Conservation (phyloP, 2,329 filamentous ascomycete species). For the Colletotrichum viniferum region DNA sequence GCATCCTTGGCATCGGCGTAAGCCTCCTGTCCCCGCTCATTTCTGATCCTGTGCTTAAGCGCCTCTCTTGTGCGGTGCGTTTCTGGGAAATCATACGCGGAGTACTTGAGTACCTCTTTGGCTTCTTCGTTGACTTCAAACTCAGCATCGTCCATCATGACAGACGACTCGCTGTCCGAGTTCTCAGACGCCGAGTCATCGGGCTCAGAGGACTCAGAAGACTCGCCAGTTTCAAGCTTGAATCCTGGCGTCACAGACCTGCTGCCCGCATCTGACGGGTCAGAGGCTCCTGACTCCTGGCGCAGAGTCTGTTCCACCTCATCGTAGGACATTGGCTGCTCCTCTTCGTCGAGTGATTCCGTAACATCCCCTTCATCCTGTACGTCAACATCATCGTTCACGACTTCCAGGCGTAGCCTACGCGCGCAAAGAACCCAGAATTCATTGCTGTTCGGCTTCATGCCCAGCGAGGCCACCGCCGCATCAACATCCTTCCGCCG, state of each 20-base stretch:
- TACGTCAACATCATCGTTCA: conserved; percentile 32
- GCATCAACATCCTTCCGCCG: conserved; percentile 51
- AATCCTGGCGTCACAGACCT: background rate
- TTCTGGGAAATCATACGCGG: conserved; percentile 43
- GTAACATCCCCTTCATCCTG: background rate
- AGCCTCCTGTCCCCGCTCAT: conserved; percentile 46
- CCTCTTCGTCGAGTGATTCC: conserved; percentile 14
- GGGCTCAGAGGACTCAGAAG: background rate
- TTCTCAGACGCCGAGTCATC: background rate
- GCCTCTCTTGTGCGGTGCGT: conserved; percentile 38
- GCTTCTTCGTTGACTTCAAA: conserved; percentile 41
- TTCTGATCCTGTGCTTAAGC: conserved; percentile 41
- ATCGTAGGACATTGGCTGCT: conserved; percentile 42
- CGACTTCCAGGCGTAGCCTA: conserved; percentile 53
- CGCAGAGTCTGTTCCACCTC: conserved; percentile 47
- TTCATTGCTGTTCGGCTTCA: conserved; percentile 38
- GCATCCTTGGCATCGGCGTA: conserved; percentile 48
- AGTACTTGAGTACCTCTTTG: conserved; percentile 46
- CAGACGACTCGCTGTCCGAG: background rate
- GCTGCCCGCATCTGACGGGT: background rate
- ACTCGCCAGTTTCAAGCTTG: background rate
- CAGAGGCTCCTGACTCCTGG: background rate
- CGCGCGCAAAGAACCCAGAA: conserved; percentile 56
- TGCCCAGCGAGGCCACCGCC: conserved; percentile 50
- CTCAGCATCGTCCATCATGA: conserved; percentile 2